Base-by-base conservation (phyloP, 805 yeast genomes). In the Lipomyces sp. region DNA sequence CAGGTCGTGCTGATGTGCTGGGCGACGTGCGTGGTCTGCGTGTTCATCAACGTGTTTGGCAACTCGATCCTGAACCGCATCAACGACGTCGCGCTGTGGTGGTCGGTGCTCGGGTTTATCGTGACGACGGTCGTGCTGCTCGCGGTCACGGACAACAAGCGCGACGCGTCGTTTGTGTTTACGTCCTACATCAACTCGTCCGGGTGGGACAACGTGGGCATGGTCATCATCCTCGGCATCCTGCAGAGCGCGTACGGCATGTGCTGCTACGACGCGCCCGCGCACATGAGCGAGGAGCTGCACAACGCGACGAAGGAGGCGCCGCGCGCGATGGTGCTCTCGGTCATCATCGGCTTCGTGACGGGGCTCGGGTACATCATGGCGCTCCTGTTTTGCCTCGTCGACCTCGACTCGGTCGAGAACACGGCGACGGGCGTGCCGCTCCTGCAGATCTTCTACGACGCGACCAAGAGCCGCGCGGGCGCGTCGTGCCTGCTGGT, bases 251-350 rank as follows among this genome's bases (percentile, higher is more conserved):
- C 58, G 11, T 54, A 56, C 44, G 79, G 83, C 34, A 82, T 83
- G 86, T 76, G 83, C 39, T 88, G 87, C 22, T 84, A 81, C 62
- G 88, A 83, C 63, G 79, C 85, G 21, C 85, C 88, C 0, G 83
- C 82, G 70, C 88, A 84, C 61, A 70, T 83, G 53, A 74, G 85
- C n/a, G 90, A 83, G 67, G 89, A 83, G 61, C 78, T 83, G 58
- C 68, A 81, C 44, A 81, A 82, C 62, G 84, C 86, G 5, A 69
- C 77, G 32, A 67, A 71, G 13, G 85, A 84, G 4, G 80, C 83
- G 8, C 87, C 88, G n/a, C 73, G 74, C 52, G 85, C 86, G 26
- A 82, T 82, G 58, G 79, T 80, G 61, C 73, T 11, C 66, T 74
- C 41, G 83, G 85, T 42, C n/a, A 13, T 65, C 31, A 57, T 65